Evolutionary conservation across 371 early-diverging fungal genomes (phyloP).

Genomic region (Quaeritorhiza haematococci): DNA sequence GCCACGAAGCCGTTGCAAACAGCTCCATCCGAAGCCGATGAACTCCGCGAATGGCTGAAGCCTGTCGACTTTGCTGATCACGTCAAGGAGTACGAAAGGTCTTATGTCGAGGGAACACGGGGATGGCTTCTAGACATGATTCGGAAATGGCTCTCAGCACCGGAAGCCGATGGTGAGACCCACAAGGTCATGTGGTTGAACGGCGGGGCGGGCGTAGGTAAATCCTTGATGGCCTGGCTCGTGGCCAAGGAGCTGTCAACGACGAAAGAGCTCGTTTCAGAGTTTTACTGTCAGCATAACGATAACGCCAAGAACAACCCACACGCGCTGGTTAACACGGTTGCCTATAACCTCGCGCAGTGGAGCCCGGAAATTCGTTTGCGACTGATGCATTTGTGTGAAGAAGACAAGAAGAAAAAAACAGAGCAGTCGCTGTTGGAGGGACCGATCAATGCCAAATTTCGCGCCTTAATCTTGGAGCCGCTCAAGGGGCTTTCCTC

Average conservation of each 20-base stretch:
- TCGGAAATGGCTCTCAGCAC: background rate
- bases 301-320: background rate
- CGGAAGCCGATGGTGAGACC: too few relatives aligned
- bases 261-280: background rate
- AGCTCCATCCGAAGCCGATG: too few relatives aligned
- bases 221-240: background rate
- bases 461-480: background rate
- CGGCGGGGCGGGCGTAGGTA: constrained; percentile 1
- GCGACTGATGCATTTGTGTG: background rate
- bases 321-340: background rate
- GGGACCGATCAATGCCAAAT: background rate
- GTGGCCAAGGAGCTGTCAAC: background rate
- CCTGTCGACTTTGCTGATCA: background rate
- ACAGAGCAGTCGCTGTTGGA: background rate
- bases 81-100: background rate
- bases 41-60: too few relatives aligned
- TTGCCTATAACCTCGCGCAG: background rate
- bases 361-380: background rate
- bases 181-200: background rate
- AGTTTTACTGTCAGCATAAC: background rate
- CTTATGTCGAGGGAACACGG: background rate
- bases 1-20: too few relatives aligned
- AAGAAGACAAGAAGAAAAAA: background rate
- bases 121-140: background rate
- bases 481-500: background rate